Percentiles rank a stretch among this genome's conserved stretches.
These are phyloP conservation scores for Talaromyces nanjingensis DNA, from an alignment of 495 filamentous ascomycete genomes.

Conservation along the genomic window DNA sequence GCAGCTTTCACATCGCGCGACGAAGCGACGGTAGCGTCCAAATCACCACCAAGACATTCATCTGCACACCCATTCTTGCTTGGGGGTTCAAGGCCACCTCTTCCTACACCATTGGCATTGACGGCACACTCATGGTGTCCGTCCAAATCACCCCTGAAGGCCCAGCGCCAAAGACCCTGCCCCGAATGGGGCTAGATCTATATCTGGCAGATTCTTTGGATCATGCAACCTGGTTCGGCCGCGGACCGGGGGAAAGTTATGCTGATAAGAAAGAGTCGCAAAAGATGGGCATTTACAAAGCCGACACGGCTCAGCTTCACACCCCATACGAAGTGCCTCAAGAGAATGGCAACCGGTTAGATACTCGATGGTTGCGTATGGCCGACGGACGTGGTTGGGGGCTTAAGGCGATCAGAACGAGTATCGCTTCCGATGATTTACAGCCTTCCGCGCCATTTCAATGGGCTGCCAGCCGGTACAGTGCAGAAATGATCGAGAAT, in stretches of 20 bases:
- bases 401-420: constrained; percentile 22
- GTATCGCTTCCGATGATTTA: not conserved
- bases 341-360: constrained; percentile 56
- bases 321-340: constrained; percentile 57
- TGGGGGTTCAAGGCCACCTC: constrained; percentile 48
- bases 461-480: constrained; percentile 50
- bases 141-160: constrained; percentile 32
- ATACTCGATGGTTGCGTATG: constrained; percentile 50
- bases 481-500: constrained; percentile 44
- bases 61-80: constrained; percentile 49
- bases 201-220: constrained; percentile 30
- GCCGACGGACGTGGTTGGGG: constrained; percentile 25
- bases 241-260: constrained; percentile 58
- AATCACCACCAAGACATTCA: constrained; percentile 29
- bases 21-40: constrained; percentile 23
- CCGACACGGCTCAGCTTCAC: constrained; percentile 37
- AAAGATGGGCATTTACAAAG: constrained; percentile 41
- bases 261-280: constrained; percentile 53
- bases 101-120: constrained; percentile 38
- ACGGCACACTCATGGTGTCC: constrained; percentile 34
- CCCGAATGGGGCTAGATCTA: constrained; percentile 50
- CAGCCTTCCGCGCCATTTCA: constrained; percentile 15
- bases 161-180: constrained; percentile 44
- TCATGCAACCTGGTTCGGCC: constrained; percentile 49
- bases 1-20: constrained; percentile 27